A percentile compares a stretch with the other conserved stretches of the same genome.
Evolutionary conservation across 345 rosid genomes (phyloP).

Genomic region (Boechera divaricarpa): DNA sequence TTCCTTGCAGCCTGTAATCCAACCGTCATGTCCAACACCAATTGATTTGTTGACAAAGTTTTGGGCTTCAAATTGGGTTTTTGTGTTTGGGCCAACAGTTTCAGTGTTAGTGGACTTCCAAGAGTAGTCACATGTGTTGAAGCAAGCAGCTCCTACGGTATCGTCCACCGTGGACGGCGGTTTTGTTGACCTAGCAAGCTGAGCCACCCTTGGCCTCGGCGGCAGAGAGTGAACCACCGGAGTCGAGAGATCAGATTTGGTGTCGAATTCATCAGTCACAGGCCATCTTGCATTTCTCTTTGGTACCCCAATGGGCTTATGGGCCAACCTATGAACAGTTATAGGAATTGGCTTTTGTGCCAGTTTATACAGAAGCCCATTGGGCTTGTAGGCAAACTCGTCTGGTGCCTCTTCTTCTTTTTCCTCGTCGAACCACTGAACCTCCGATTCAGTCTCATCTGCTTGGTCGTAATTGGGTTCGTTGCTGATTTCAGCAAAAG

Average conservation of each 20-base stretch:
- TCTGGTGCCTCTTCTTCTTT: conserved; percentile 32
- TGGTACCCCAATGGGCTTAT: conserved; percentile 55
- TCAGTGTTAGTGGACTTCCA: conserved; percentile 48
- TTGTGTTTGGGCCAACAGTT: conserved; percentile 17
- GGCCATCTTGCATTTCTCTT: conserved; percentile 64
- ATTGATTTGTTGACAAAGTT: conserved; percentile 18
- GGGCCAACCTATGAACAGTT: conserved; percentile 65
- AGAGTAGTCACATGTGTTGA: conserved; percentile 68
- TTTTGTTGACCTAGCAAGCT: conserved; percentile 46
- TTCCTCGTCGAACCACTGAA: conserved; percentile 36
- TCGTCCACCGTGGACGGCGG: conserved; percentile 40
- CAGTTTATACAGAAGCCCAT: conserved; percentile 49
- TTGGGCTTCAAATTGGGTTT: conserved; percentile 32
- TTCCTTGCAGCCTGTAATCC: conserved; percentile 73
- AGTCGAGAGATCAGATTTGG: conserved; percentile 33
- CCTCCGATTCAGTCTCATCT: conserved; percentile 38
- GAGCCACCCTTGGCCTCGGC: conserved; percentile 53
- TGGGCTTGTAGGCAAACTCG: conserved; percentile 50
- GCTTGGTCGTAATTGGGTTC: conserved; percentile 31
- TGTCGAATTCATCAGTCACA: conserved; percentile 26
- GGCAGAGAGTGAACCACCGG: conserved; percentile 68
- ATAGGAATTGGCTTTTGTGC: conserved; percentile 56
- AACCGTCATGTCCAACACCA: conserved; percentile 27
- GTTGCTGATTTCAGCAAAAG: conserved; percentile 46
- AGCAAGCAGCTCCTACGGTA: conserved; percentile 45